Conservation (phyloP, 805 yeast genomes). For the Candida caryicola region DNA sequence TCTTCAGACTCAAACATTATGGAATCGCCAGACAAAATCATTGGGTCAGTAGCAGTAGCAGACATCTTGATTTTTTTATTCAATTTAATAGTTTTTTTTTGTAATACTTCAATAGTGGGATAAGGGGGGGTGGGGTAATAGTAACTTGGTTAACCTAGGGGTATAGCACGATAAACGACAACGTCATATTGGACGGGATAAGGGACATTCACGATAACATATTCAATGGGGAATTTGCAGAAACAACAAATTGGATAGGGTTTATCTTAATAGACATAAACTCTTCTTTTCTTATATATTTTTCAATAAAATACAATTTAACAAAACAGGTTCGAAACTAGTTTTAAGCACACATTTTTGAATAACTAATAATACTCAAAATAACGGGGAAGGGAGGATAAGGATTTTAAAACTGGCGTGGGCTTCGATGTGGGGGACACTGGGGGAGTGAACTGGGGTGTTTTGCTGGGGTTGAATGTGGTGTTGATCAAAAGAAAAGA, state of each 20-base stretch:
- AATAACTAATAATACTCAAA: constrained; percentile 7
- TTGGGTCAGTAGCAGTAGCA: constrained; percentile 19
- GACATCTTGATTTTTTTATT: constrained; percentile 24
- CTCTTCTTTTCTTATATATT: constrained; percentile 16
- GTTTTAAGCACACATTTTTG: constrained; percentile 37
- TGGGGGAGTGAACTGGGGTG: not conserved
- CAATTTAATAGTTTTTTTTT: constrained; percentile 10
- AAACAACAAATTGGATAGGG: constrained; percentile 23
- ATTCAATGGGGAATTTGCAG: constrained; percentile 16
- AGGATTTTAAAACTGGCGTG: constrained; percentile 1
- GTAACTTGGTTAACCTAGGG: constrained; percentile 5
- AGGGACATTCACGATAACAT: constrained; percentile 32
- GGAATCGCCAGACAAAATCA: constrained; percentile 24
- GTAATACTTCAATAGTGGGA: constrained; percentile 2
- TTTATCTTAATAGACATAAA: constrained; percentile 8
- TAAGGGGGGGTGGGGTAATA: constrained; percentile 1
- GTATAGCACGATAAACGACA: constrained; percentile 14
- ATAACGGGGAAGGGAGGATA: constrained; percentile 3
- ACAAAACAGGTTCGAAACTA: constrained; percentile 14
- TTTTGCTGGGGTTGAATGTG: constrained; percentile 3
- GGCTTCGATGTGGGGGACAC: not conserved
- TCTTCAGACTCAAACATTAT: constrained; percentile 23
- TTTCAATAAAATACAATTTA: constrained; percentile 19
- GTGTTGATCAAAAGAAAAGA: constrained; percentile 7
- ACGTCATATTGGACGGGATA: constrained; percentile 34